Conservation (phyloP, 2,329 filamentous ascomycete genomes). For the Penicillium italicum region DNA sequence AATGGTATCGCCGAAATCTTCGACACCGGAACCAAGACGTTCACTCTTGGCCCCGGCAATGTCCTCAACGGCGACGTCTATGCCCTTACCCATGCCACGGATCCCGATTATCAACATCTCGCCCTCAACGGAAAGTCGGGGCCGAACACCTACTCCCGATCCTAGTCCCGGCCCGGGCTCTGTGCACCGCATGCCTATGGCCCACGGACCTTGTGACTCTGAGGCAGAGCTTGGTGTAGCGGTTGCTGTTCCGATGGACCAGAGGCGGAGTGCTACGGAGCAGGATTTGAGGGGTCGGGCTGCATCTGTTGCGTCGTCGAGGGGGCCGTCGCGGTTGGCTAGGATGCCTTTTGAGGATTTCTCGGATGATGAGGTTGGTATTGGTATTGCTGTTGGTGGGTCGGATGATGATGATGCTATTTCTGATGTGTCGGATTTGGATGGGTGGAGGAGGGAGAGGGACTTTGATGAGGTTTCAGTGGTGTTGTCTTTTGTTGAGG, state of each 20-base stretch:
- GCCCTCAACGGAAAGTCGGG: not conserved
- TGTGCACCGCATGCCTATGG: not conserved
- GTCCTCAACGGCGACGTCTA: not conserved
- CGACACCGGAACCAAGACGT: not conserved
- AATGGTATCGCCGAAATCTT: constrained; percentile 1
- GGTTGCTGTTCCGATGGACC: constrained; percentile 11
- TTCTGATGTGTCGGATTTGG: constrained; percentile 27
- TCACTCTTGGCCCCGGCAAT: not conserved
- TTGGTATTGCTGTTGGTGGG: not conserved
- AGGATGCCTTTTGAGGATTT: constrained; percentile 24
- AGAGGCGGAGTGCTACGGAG: constrained; percentile 10
- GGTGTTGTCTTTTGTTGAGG: constrained; percentile 31
- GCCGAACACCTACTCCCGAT: not conserved
- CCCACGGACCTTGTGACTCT: not conserved
- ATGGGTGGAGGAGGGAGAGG: constrained; percentile 8
- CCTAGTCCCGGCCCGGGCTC: not conserved
- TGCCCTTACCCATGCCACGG: not conserved
- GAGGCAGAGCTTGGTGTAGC: constrained; percentile 11
- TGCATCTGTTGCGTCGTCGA: constrained; percentile 1
- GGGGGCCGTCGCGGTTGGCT: constrained; percentile 5
- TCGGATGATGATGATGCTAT: constrained; percentile 21
- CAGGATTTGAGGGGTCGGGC: constrained; percentile 6
- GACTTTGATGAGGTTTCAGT: constrained; percentile 32
- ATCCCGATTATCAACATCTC: constrained; percentile 11
- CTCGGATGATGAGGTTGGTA: constrained; percentile 6